Base-by-base conservation (phyloP, 75 land plant species). In the Ceratopteris richardii region DNA sequence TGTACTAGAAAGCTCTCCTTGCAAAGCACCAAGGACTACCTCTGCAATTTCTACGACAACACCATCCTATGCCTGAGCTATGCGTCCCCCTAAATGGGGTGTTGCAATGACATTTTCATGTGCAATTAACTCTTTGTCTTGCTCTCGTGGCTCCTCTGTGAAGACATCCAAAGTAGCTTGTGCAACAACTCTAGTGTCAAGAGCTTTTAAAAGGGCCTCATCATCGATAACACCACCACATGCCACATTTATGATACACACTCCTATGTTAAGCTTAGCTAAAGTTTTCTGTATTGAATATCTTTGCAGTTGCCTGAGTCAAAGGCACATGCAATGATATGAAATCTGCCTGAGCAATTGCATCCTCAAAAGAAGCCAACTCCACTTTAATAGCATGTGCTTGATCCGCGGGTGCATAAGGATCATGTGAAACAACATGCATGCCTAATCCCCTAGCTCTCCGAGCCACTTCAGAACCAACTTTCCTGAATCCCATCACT, bases 1-100 rank as follows among this genome's bases (percentile, higher is more conserved):
- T n/a, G n/a, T n/a, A n/a, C n/a, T n/a, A n/a, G n/a, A n/a, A n/a
- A n/a, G n/a, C n/a, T n/a, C n/a, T n/a, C n/a, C n/a, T n/a, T n/a
- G n/a, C n/a, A n/a, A n/a, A n/a, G n/a, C n/a, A n/a, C n/a, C n/a
- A n/a, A n/a, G n/a, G n/a, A n/a, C n/a, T 66, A 94, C 97, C 75
- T 91, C 97, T 17, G 97, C 97, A 66, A 91, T 88, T 69, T 91
- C 97, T 37, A 91, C 79, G 17, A 94, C 97, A 10, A 91, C 97
- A 16, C 86, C 97, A 70, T 91, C 97, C 88, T 90, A 95, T 36
- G 97, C 97, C 67, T 92, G 95, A 61, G 61, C 68, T 21, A 95
- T 92, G 70, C 97, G 88, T 27, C 95, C 97, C 47, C 97, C 97
- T 66, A 92, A 84, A 52, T 92, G 97, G 61, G 96, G 97, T 19